Conservation (phyloP, 1,284 basidiomycete genomes). For the Rhizoctonia solani region DNA sequence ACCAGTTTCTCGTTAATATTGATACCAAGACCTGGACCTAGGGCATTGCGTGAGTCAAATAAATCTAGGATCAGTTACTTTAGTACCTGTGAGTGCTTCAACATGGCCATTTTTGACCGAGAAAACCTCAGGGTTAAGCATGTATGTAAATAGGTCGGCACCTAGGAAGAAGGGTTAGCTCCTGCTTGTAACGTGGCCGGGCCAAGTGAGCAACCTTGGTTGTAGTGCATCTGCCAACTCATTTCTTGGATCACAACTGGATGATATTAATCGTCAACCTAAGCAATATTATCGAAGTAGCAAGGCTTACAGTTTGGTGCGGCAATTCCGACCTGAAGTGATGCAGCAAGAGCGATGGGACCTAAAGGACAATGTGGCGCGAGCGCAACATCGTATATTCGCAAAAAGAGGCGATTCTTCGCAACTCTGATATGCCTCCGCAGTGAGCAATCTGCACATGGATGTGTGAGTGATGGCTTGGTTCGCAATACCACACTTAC, state of each 20-base stretch:
- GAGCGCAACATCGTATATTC: constrained; percentile 66
- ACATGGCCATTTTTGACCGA: constrained; percentile 64
- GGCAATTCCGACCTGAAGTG: constrained; percentile 60
- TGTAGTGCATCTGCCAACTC: constrained; percentile 77
- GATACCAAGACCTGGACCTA: constrained; percentile 69
- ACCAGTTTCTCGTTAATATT: constrained; percentile 69
- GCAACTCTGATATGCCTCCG: constrained; percentile 74
- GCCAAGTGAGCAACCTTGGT: constrained; percentile 50
- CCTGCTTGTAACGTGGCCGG: background rate
- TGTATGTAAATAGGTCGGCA: constrained; percentile 70
- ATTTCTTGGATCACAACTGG: constrained; percentile 68
- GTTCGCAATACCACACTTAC: constrained; percentile 45
- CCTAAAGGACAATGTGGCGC: constrained; percentile 68
- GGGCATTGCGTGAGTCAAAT: constrained; percentile 40
- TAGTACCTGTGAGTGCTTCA: constrained; percentile 45
- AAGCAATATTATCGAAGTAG: constrained; percentile 43
- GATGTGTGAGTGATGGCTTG: background rate
- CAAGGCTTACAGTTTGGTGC: constrained; percentile 59
- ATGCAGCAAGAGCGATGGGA: constrained; percentile 74
- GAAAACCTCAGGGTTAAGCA: constrained; percentile 61
- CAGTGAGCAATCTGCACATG: constrained; percentile 59
- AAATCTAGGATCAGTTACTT: background rate
- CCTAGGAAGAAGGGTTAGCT: constrained; percentile 36
- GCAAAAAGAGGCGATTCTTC: constrained; percentile 68
- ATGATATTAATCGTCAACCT: background rate